These are phyloP conservation scores for Chlorella sp. DNA, from an alignment of 139 green algal genomes.

Conservation along the genomic window DNA sequence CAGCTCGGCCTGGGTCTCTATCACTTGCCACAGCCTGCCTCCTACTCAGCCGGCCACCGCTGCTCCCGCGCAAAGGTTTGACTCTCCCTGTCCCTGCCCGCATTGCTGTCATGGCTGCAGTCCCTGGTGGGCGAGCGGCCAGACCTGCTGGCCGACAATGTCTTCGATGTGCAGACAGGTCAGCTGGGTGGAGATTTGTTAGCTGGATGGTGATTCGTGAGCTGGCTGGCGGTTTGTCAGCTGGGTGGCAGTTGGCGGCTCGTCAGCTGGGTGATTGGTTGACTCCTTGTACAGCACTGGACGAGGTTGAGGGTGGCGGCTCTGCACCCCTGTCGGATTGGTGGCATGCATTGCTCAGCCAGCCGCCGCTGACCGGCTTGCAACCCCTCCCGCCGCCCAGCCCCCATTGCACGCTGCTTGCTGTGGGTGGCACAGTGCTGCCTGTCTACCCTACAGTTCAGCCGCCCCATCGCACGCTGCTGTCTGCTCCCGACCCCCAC, in stretches of 20 bases:
- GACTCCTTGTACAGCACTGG: no score
- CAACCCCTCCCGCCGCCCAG: no score
- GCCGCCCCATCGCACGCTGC: no score
- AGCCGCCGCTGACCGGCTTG: no score
- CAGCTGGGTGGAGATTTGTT: background rate
- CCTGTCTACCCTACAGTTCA: background rate
- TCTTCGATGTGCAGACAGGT: slow-evolving; percentile 36
- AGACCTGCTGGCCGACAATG: background rate
- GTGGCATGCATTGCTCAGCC: no score
- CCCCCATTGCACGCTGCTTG: background rate
- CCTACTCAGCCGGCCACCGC: background rate
- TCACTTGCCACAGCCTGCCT: background rate
- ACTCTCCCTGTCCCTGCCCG: background rate
- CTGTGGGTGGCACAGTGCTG: background rate
- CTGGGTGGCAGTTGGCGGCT: no score
- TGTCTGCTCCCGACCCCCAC: background rate
- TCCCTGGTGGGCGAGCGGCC: slow-evolving; percentile 4
- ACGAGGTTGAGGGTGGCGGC: no score
- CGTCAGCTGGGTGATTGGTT: no score
- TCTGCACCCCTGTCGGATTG: no score
- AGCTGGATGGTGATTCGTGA: background rate
- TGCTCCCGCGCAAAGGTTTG: background rate
- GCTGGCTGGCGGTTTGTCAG: no score
- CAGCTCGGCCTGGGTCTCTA: background rate
- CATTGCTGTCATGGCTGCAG: background rate